phyloP scores from a whole-genome alignment of 139 green algal genomes.

The Pseudopediastrum boryanum region DNA sequence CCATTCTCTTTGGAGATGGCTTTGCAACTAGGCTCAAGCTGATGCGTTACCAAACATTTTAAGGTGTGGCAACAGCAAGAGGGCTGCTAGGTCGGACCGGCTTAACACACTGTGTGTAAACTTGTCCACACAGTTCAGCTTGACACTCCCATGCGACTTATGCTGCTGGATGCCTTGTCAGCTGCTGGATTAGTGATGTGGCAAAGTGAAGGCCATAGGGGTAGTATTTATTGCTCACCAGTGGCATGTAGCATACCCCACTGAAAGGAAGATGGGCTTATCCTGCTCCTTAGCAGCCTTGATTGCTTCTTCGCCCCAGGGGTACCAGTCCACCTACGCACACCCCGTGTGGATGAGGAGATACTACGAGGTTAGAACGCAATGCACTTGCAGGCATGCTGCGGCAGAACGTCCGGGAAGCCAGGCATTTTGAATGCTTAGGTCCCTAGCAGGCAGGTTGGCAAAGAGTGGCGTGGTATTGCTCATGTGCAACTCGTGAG shows the following conservation, averaged over 20 bases:
- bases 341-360: too few species aligned
- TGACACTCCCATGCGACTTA: background rate
- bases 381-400: too few species aligned
- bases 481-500: too few species aligned
- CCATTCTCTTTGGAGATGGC: too few species aligned
- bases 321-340: constrained; percentile 89
- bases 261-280: constrained; percentile 90
- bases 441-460: too few species aligned
- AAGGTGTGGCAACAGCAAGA: background rate
- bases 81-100: background rate
- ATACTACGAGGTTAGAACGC: too few species aligned
- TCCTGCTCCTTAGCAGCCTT: constrained; percentile 61
- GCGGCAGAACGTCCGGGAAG: too few species aligned
- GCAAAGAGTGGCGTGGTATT: too few species aligned
- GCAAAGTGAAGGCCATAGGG: background rate
- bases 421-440: too few species aligned
- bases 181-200: too few species aligned
- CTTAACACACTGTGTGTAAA: background rate
- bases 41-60: background rate
- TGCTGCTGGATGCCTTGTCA: too few species aligned
- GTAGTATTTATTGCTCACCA: constrained; percentile 48
- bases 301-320: constrained; percentile 87
- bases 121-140: background rate
- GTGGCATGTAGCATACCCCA: constrained; percentile 86
- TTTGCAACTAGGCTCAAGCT: background rate